Evolutionary conservation across 164 flowering plant species (phyloP), one percentile per base, ranked within the genome.

Genomic region (Nymphaea colorata): DNA sequence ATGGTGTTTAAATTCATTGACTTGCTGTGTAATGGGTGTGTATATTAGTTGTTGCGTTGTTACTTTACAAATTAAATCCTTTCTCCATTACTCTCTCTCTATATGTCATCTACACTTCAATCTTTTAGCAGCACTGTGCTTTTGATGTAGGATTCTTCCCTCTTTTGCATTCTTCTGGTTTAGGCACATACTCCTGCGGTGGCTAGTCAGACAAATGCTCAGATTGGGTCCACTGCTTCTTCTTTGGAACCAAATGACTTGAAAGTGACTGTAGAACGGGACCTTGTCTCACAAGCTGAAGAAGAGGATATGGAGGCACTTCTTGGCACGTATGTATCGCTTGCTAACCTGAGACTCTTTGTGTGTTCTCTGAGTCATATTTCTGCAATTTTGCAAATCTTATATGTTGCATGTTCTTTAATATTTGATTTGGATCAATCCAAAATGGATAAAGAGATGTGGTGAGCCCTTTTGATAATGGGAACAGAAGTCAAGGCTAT

Each of bases 221-320:
- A 78, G 73, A 88, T 84, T 78, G 94, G 93, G 16, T 90, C 88
- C 74, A 80, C 72, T 75, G 78, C 66, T 64, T 66, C 82, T 68
- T 57, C 78, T 41, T 83, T 84, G 44, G 74, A 83, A 69, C 90
- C 84, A 74, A 74, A 73, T 77, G 98, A 92, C 74, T 66, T 82
- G 85, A 88, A 85, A 75, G 99, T 95, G 51, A 87, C 90, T 59
- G 99, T 95, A 68, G 93, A 86, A 79, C 86, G 69, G 73, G 85
- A 79, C 41, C 92, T 91, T 70, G 93, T 89, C 17, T 84, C 96
- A 53, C 97, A 91, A 78, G 95, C 88, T 60, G 97, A 91, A 78
- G 97, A 91, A 77, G 97, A 91, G 70, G 97, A 91, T 73, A 91
- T 89, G 90, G 97, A 91, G 74, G 95, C 97, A 72, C 93, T 91